A percentile compares a stretch with the other conserved stretches of the same genome.
Conservation (phyloP, 2,329 filamentous ascomycete genomes). For the Nemania sp. region DNA sequence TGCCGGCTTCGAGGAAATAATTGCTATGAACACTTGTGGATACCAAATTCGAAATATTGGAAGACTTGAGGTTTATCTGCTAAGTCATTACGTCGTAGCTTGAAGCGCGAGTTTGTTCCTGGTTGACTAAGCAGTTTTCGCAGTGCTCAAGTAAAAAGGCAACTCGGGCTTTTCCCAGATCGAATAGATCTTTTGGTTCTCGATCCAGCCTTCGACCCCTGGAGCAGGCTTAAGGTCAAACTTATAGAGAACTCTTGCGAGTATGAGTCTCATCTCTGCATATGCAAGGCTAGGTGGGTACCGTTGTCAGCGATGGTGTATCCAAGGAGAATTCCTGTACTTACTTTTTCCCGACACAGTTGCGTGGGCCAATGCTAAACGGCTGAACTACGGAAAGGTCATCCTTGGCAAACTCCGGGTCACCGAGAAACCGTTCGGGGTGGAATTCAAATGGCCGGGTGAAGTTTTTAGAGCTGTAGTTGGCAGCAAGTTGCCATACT, state of each 20-base stretch:
- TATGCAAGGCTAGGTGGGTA: conserved; percentile 58
- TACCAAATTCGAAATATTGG: too few relatives aligned
- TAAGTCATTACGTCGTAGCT: neutral
- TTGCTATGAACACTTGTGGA: neutral
- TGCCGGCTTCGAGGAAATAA: neutral
- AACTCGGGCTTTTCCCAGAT: conserved; percentile 55
- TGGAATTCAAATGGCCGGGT: conserved; percentile 12
- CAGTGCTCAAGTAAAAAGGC: conserved; percentile 20
- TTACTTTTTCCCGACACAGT: conserved; percentile 64
- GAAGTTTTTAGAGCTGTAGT: conserved; percentile 20
- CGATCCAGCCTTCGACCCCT: conserved; percentile 55
- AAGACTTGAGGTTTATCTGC: neutral
- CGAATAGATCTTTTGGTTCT: conserved; percentile 54
- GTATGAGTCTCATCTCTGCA: conserved; percentile 62
- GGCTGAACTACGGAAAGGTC: conserved; percentile 54
- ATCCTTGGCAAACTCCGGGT: conserved; percentile 20
- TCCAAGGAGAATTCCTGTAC: conserved; percentile 35
- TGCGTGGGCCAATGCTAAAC: conserved; percentile 61
- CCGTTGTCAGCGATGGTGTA: conserved; percentile 25
- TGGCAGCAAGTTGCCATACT: conserved; percentile 22
- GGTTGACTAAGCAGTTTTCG: conserved; percentile 1
- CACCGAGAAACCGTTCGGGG: conserved; percentile 20
- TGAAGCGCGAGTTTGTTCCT: neutral
- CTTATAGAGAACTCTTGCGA: conserved; percentile 61
- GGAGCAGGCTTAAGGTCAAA: conserved; percentile 60